Evolutionary conservation across 345 rosid species (phyloP).

Genomic region (Pelargonium nanum): DNA sequence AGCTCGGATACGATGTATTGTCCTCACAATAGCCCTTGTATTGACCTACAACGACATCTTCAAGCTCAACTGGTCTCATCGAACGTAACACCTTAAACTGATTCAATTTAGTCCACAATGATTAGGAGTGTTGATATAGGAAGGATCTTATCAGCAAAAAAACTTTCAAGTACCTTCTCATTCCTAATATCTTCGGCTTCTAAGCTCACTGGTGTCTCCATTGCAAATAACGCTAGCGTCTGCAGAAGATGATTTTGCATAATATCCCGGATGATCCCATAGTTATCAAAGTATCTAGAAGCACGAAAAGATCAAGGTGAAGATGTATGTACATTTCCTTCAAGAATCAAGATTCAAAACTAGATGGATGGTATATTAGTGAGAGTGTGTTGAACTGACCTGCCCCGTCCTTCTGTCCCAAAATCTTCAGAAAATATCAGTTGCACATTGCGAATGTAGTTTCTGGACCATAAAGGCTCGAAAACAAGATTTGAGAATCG

Average conservation of each 20-base stretch:
- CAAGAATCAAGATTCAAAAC: background rate
- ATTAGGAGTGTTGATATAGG: background rate
- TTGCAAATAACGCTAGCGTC: slow-evolving; percentile 40
- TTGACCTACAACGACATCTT: slow-evolving; percentile 37
- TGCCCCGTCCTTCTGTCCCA: slow-evolving; percentile 37
- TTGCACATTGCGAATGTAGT: slow-evolving; percentile 45
- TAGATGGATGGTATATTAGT: background rate
- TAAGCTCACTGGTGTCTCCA: slow-evolving; percentile 53
- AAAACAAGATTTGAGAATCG: slow-evolving; percentile 48
- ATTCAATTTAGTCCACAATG: too few relatives aligned
- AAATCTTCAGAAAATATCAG: slow-evolving; percentile 41
- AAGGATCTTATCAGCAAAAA: background rate
- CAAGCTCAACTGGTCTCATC: slow-evolving; percentile 27
- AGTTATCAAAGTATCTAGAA: slow-evolving; percentile 32
- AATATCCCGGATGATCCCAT: slow-evolving; percentile 40
- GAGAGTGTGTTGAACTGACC: slow-evolving; percentile 18
- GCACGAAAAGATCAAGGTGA: background rate
- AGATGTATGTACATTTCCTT: background rate
- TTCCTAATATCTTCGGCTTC: slow-evolving; percentile 44
- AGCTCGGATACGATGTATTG: slow-evolving; percentile 21
- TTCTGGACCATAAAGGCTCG: slow-evolving; percentile 46
- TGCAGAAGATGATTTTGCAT: slow-evolving; percentile 51
- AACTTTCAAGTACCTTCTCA: slow-evolving; percentile 26
- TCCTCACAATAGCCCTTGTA: slow-evolving; percentile 30
- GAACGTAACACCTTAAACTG: slow-evolving; percentile 48